These are phyloP conservation scores for Sisymbrium altissimum DNA, from an alignment of 345 rosid species.

Conservation along the genomic window DNA sequence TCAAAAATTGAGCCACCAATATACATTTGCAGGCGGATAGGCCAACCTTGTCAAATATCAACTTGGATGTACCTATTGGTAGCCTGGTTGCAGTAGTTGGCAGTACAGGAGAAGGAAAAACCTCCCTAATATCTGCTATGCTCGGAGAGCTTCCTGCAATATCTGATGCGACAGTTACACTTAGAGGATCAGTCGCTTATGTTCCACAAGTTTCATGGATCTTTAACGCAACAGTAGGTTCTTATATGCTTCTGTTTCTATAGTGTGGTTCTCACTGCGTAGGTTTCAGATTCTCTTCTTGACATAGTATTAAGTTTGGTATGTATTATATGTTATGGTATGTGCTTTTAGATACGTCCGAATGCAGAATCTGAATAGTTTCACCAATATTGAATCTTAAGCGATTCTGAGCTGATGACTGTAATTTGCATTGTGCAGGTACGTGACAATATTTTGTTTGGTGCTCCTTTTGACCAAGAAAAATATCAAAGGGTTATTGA, in stretches of 20 bases:
- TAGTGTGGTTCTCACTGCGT: constrained; percentile 3
- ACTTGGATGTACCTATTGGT: constrained; percentile 80
- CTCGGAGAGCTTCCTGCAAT: constrained; percentile 94
- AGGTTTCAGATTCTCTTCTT: not conserved
- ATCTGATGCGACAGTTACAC: constrained; percentile 57
- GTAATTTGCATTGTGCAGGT: constrained; percentile 50
- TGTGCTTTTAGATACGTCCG: not conserved
- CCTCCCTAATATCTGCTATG: constrained; percentile 94
- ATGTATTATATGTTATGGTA: not conserved
- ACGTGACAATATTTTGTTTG: constrained; percentile 88
- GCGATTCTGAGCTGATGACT: constrained; percentile 12
- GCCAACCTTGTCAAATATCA: constrained; percentile 82
- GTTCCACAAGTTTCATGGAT: constrained; percentile 99
- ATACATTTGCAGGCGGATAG: constrained; percentile 65
- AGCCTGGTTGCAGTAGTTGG: constrained; percentile 97
- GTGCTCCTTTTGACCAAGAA: constrained; percentile 70
- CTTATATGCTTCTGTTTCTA: constrained; percentile 1
- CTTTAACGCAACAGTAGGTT: constrained; percentile 95
- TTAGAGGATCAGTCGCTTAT: constrained; percentile 91
- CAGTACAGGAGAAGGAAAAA: constrained; percentile 98
- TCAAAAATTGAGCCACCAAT: not conserved
- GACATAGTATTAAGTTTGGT: not conserved
- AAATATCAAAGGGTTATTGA: constrained; percentile 85
- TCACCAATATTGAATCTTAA: not conserved
- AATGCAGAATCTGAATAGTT: not conserved